Evolutionary conservation across 306 rosid genomes (phyloP), one percentile per base, ranked within the genome.

Genomic region (Vigna angularis): DNA sequence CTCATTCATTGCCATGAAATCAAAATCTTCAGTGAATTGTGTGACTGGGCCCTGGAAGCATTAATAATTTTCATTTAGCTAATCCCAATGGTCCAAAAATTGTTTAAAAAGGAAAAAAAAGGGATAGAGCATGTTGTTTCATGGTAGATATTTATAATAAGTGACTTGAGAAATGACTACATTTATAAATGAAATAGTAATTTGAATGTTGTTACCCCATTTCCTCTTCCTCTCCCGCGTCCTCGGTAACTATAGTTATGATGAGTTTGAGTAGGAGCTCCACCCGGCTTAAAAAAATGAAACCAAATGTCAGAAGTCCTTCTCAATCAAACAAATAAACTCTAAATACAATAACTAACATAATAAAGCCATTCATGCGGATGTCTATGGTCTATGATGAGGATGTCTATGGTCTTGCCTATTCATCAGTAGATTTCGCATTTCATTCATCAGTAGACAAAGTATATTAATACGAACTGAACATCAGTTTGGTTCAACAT

Each of bases 211-310:
- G 77, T 57, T 92, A 94, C 98, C 93, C 88, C 94, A 72, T 36
- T 20, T 80, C 92, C 95, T 73, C 88, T 85, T 73, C 96, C 98
- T 83, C 96, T 85, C 74, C 88, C 98, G 11, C 86, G 94, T 26
- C 96, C 97, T 76, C 96, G 66, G 69, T 90, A 90, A 57, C 85
- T 72, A 40, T 91, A 87, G 74, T 79, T 89, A 84, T 76, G 80
- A 62, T 81, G 81, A 50, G 56, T 70, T 71, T 89, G 93, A 51
- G 36, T 82, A 64, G 88, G 74, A 70, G 85, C 68, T 71, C 94
- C 93, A 72, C 83, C 89, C 34, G 91, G 77, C 98, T 94, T 90
- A 17, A 68, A n/a, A 62, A 74, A 56, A 53, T 64, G 78, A 17
- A 78, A 65, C 50, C 55, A 79, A 57, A 53, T 70, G 66, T 85